These are phyloP conservation scores for Zostera marina DNA, from an alignment of 116 monocot genomes.

Conservation along the genomic window DNA sequence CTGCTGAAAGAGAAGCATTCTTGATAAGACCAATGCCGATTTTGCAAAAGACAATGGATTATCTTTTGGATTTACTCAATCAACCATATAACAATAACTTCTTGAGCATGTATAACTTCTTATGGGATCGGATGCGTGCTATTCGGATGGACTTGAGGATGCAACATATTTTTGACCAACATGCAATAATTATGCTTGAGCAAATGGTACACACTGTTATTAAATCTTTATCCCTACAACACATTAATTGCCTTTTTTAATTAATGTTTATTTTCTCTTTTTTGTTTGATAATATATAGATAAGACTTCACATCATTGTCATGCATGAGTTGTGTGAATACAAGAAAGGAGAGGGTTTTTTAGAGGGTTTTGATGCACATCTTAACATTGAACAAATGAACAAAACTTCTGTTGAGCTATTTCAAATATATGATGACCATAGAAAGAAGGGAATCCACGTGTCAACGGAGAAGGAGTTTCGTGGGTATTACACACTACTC, in stretches of 20 bases:
- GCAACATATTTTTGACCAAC: constrained; percentile 86
- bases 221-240: too few relatives aligned
- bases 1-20: constrained; percentile 66
- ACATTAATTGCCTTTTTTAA: neutral
- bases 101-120: constrained; percentile 77
- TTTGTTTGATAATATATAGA: constrained; percentile 27
- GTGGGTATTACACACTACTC: constrained; percentile 95
- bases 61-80: constrained; percentile 75
- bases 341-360: constrained; percentile 89
- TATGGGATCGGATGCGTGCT: constrained; percentile 98
- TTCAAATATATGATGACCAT: constrained; percentile 97
- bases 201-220: constrained; percentile 46
- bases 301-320: constrained; percentile 89
- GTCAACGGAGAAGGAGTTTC: constrained; percentile 78
- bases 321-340: constrained; percentile 98
- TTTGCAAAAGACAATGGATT: constrained; percentile 70
- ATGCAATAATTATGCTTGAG: constrained; percentile 86
- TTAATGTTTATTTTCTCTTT: constrained; percentile 2
- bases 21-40: constrained; percentile 92
- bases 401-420: constrained; percentile 92
- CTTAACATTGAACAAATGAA: constrained; percentile 99
- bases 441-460: constrained; percentile 52
- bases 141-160: constrained; percentile 96
- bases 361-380: constrained; percentile 97
- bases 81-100: constrained; percentile 67